Evolutionary conservation across 139 green algal species (phyloP), one percentile per base, ranked within the genome.

Genomic region (Chlamydomonas schloesseri): DNA sequence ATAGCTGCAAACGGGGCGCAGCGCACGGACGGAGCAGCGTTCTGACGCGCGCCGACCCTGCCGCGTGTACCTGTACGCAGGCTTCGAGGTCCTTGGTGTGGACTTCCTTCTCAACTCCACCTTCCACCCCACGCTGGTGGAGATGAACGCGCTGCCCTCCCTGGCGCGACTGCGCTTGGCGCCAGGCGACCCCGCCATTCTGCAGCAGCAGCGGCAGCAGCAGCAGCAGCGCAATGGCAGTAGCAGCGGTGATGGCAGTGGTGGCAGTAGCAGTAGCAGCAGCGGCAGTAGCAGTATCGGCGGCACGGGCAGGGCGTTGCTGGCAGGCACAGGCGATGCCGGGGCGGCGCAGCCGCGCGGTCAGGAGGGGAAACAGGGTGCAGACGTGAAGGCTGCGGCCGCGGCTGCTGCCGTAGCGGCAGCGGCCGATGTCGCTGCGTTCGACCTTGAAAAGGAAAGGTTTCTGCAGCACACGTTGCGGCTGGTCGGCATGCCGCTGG

Each of bases 51-150:
- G n/a, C n/a, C n/a, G n/a, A n/a, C n/a, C n/a, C n/a, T n/a, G n/a
- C n/a, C n/a, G n/a, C n/a, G n/a, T n/a, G n/a, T n/a, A n/a, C n/a
- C n/a, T n/a, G n/a, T n/a, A n/a, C 55, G 3, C 74, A 85, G 79
- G 79, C 47, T 85, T 85, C 67, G 90, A 96, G 80, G 68, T 96
- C 37, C 73, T 97, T 50, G 95, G 95, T 0, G 26, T 96, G 0
- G 95, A 97, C 83, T 95, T 97, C 75, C 65, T 97, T 72, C 53
- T 97, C 42, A 94, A 97, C 86, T 50, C 85, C 29, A 70, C 88
- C 36, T 73, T 94, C 21, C 50, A 88, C 50, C 93, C 95, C 18
- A 95, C 90, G 83, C 87, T 97, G 64, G 60, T 97, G 71, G 95
- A 97, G 75, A 73, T 97, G 23, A 97, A 97, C 81, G 88, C 87